These are phyloP conservation scores for Beauveria medogensis DNA, from an alignment of 2,329 filamentous ascomycete species.

Conservation along the genomic window DNA sequence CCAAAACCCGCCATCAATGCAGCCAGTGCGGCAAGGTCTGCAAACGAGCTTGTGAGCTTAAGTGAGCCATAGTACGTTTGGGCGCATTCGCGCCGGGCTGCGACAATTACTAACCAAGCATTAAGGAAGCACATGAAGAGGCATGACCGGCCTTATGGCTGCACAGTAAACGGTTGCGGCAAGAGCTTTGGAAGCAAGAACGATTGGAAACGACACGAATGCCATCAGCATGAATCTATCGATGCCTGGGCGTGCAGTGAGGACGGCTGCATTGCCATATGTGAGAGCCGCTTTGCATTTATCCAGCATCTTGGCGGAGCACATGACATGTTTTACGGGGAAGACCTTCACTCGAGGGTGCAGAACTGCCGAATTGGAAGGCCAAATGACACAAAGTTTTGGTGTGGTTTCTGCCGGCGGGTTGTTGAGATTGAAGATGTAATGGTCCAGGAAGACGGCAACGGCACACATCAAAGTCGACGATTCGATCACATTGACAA, in stretches of 20 bases:
- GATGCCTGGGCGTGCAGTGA: constrained; percentile 66
- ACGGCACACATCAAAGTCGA: constrained; percentile 40
- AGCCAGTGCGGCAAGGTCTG: constrained; percentile 38
- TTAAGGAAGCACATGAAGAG: constrained; percentile 75
- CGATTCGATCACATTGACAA: constrained; percentile 66
- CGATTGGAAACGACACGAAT: constrained; percentile 90
- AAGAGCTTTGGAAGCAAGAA: constrained; percentile 86
- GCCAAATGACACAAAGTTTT: constrained; percentile 60
- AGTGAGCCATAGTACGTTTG: constrained; percentile 30
- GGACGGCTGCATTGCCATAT: constrained; percentile 33
- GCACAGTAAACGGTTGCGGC: constrained; percentile 61
- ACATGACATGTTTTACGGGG: constrained; percentile 32
- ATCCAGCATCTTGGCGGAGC: constrained; percentile 49
- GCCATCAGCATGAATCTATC: constrained; percentile 63
- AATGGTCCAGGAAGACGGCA: constrained; percentile 15
- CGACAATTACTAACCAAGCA: background rate
- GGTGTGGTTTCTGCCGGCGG: constrained; percentile 75
- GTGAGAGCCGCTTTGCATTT: constrained; percentile 37
- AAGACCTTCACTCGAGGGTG: constrained; percentile 34
- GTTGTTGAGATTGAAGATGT: constrained; percentile 37
- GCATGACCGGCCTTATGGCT: constrained; percentile 73
- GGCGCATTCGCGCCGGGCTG: constrained; percentile 13
- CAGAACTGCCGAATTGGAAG: constrained; percentile 53
- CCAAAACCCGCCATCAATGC: constrained; percentile 24
- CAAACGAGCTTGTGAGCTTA: constrained; percentile 46